phyloP scores from a whole-genome alignment of 2,329 filamentous ascomycete genomes.

The Volutella citrinella region DNA sequence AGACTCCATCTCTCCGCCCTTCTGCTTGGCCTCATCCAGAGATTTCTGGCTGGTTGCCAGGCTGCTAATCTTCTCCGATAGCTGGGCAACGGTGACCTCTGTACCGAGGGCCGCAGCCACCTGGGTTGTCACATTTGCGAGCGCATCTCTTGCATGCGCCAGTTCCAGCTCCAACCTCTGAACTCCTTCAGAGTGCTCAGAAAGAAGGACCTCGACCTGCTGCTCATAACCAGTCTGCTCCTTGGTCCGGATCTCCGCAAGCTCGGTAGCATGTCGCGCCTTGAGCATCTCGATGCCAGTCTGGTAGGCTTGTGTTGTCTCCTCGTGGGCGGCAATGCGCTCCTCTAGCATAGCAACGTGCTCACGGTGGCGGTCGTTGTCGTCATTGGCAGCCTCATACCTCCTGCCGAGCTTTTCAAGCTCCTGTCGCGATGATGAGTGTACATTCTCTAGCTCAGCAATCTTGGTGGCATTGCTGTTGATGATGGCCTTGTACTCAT shows the following conservation, averaged over 20 bases:
- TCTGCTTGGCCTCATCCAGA: slow-evolving; percentile 56
- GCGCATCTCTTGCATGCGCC: slow-evolving; percentile 61
- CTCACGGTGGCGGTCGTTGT: slow-evolving; percentile 43
- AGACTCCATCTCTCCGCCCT: slow-evolving; percentile 53
- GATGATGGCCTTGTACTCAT: slow-evolving; percentile 76
- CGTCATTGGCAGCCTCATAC: slow-evolving; percentile 48
- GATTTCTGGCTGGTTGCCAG: slow-evolving; percentile 58
- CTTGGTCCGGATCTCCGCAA: slow-evolving; percentile 46
- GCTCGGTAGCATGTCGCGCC: slow-evolving; percentile 47
- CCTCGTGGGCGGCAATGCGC: slow-evolving; percentile 59
- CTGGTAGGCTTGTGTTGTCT: slow-evolving; percentile 53
- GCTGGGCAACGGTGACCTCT: slow-evolving; percentile 64
- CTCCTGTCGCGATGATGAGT: slow-evolving; percentile 62
- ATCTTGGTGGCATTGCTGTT: slow-evolving; percentile 67
- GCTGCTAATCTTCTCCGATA: slow-evolving; percentile 59
- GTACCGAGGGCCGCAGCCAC: slow-evolving; percentile 59
- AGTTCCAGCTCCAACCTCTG: slow-evolving; percentile 60
- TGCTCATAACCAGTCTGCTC: slow-evolving; percentile 56
- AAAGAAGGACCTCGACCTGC: slow-evolving; percentile 56
- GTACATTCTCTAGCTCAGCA: slow-evolving; percentile 69
- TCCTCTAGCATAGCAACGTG: slow-evolving; percentile 53
- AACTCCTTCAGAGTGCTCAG: slow-evolving; percentile 56
- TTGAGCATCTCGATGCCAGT: slow-evolving; percentile 49
- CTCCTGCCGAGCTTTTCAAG: slow-evolving; percentile 64
- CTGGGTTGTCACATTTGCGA: slow-evolving; percentile 62